phyloP scores from a whole-genome alignment of 805 yeast species.

The Barnettozyma populi region DNA sequence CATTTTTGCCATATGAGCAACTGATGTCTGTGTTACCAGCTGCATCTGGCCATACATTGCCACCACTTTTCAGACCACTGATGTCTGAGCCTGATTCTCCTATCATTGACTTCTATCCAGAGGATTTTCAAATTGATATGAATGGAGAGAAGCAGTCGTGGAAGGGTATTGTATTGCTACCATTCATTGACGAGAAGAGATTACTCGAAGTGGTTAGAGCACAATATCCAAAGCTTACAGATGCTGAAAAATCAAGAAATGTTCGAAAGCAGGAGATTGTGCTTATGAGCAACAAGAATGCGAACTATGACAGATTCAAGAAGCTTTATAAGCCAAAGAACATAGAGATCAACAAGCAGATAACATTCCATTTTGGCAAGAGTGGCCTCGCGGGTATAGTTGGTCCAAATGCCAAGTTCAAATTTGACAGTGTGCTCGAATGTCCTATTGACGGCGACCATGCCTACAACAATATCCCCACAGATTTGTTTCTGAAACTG shows the following conservation, averaged over 20 bases:
- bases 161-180: conserved; percentile 89
- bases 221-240: conserved; percentile 58
- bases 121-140: conserved; percentile 85
- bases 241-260: conserved; percentile 65
- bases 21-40: conserved; percentile 94
- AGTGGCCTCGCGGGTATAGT: conserved; percentile 60
- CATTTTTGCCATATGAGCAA: conserved; percentile 89
- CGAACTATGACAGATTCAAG: conserved; percentile 32
- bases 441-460: conserved; percentile 33
- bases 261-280: conserved; percentile 65
- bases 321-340: conserved; percentile 29
- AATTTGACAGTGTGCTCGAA: conserved; percentile 25
- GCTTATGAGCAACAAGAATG: conserved; percentile 59
- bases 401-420: conserved; percentile 29
- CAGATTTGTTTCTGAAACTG: conserved; percentile 36
- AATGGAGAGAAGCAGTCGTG: conserved; percentile 92
- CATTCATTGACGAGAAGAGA: conserved; percentile 84
- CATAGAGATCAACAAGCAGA: conserved; percentile 13
- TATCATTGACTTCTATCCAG: conserved; percentile 82
- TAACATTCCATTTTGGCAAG: conserved; percentile 41
- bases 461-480: conserved; percentile 34
- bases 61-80: conserved; percentile 71
- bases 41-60: conserved; percentile 82
- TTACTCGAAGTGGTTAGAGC: conserved; percentile 59
- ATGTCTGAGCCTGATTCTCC: conserved; percentile 79